phyloP scores from a whole-genome alignment of 306 rosid species.

The Prinsepia uniflora region DNA sequence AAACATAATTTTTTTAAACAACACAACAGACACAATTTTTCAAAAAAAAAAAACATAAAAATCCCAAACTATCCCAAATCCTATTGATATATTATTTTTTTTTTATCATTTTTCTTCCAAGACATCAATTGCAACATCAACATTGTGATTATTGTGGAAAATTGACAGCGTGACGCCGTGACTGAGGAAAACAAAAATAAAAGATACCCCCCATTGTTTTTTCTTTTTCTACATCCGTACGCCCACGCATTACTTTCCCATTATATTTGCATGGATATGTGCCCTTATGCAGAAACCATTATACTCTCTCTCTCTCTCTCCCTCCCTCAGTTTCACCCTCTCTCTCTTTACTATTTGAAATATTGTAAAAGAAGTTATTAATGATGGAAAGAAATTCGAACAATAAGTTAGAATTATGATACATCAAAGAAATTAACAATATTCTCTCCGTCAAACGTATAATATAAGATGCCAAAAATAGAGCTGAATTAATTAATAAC shows the following conservation, averaged over 20 bases:
- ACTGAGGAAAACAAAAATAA: background rate
- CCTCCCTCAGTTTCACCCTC: no score
- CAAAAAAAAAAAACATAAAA: no score
- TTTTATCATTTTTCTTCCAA: conserved; percentile 29
- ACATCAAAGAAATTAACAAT: no score
- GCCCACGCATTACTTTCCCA: background rate
- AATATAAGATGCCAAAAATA: no score
- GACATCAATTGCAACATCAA: conserved; percentile 45
- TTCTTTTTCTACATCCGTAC: background rate
- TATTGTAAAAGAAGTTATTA: no score
- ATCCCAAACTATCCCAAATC: background rate
- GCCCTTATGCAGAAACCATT: background rate
- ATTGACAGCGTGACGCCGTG: conserved; percentile 46
- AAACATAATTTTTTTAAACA: no score
- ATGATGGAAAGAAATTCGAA: no score
- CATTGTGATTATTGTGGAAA: conserved; percentile 60
- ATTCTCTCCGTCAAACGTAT: no score
- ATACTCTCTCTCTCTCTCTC: background rate
- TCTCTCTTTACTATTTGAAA: no score
- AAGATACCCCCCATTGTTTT: conserved; percentile 30
- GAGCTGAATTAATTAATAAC: no score
- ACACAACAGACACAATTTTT: no score
- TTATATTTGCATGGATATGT: background rate
- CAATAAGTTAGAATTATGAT: no score
- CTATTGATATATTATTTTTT: conserved; percentile 5